These are phyloP conservation scores for Aureobasidium leucospermi DNA, from an alignment of 2,329 filamentous ascomycete species.

Conservation along the genomic window DNA sequence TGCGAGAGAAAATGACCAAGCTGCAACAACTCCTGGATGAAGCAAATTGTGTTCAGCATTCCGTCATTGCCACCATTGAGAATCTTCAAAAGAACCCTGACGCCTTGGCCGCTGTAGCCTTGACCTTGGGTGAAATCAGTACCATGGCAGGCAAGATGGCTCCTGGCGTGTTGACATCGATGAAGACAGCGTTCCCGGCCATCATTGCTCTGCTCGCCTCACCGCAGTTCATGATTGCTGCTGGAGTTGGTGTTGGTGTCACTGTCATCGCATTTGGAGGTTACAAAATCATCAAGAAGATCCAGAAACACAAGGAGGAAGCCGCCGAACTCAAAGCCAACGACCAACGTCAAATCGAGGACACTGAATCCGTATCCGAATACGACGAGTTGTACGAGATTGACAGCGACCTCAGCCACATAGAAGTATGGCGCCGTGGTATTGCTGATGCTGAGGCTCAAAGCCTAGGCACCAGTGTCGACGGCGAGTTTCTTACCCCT, in stretches of 20 bases:
- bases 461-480: slow-evolving; percentile 53
- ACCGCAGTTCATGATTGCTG: slow-evolving; percentile 91
- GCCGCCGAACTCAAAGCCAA: slow-evolving; percentile 21
- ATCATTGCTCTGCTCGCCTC: slow-evolving; percentile 80
- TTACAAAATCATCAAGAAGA: slow-evolving; percentile 93
- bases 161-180: slow-evolving; percentile 63
- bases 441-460: slow-evolving; percentile 51
- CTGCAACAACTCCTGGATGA: slow-evolving; percentile 77
- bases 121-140: slow-evolving; percentile 87
- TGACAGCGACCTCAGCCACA: slow-evolving; percentile 45
- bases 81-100: slow-evolving; percentile 78
- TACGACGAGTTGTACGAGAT: slow-evolving; percentile 53
- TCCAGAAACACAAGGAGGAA: slow-evolving; percentile 44
- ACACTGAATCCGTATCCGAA: slow-evolving; percentile 23
- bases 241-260: slow-evolving; percentile 81
- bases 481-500: slow-evolving; percentile 59
- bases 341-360: slow-evolving; percentile 21
- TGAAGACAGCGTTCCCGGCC: slow-evolving; percentile 77
- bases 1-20: slow-evolving; percentile 62
- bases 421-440: slow-evolving; percentile 57
- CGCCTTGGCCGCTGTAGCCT: slow-evolving; percentile 84
- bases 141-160: slow-evolving; percentile 76
- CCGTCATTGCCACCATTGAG: slow-evolving; percentile 72
- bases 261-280: slow-evolving; percentile 93
- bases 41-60: slow-evolving; percentile 80